Evolutionary conservation across 2,329 filamentous ascomycete species (phyloP), one percentile per base, ranked within the genome.

Genomic region (Ustilaginoidea virens): DNA sequence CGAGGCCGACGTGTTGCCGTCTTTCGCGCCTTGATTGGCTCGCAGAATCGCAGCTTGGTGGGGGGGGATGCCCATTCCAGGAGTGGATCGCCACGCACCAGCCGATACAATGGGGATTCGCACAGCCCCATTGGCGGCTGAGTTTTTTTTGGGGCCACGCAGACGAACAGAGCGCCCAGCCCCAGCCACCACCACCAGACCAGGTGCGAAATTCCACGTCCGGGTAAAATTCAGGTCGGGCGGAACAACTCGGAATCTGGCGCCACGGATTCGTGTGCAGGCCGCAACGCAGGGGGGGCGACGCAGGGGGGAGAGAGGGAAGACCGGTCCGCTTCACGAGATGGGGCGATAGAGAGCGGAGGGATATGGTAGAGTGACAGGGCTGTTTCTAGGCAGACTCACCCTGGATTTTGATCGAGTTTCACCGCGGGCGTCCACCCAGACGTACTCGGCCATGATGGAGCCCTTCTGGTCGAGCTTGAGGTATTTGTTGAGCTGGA

Each of bases 321-420:
- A n/a, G n/a, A n/a, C n/a, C n/a, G n/a, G n/a, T n/a, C n/a, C n/a
- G n/a, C 23, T 20, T 24, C 28, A 20, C 25, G 26, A 13, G 29
- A 17, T 13, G 25, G 19, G 22, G 14, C 7, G 26, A 6, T 12
- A 20, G 17, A 14, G 28, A 17, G 7, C 9, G 10, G 13, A 5
- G 7, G 13, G 5, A 12, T 12, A 8, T n/a, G 25, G 25, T 26
- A 32, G 24, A 25, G 19, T 21, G 18, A 19, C 30, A 22, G 25
- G 28, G 25, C 21, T 14, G 28, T 15, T 16, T 9, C 21, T 8
- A 5, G 27, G 41, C 34, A 40, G 40, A 67, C 82, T 68, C 68
- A 94, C 87, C 71, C 85, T 92, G 52, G 80, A 87, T 69, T 96
- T 98, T 55, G 85, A 93, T 49, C 90, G 85, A 45, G 81, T 70